Percentiles rank a stretch among this genome's conserved stretches.
Conservation (phyloP, 2,329 filamentous ascomycete genomes). For the Fusarium acutatum region DNA sequence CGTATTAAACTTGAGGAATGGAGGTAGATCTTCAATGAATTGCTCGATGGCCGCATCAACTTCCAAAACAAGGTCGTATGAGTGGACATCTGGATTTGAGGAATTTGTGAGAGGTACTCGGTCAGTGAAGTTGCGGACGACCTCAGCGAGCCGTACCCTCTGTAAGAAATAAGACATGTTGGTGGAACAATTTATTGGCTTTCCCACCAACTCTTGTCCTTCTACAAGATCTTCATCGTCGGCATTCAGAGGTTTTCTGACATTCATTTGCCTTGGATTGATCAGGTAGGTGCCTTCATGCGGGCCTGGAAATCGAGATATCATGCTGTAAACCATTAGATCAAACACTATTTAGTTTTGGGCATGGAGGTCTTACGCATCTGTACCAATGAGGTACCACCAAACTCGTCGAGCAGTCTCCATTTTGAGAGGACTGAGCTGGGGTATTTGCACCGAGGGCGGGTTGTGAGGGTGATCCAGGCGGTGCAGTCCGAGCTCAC, state of each 20-base stretch:
- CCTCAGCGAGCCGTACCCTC: slow-evolving; percentile 49
- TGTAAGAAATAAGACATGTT: slow-evolving; percentile 50
- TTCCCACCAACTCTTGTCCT: slow-evolving; percentile 40
- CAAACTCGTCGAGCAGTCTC: slow-evolving; percentile 54
- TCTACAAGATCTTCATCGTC: slow-evolving; percentile 50
- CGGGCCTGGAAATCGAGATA: slow-evolving; percentile 48
- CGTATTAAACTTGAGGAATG: slow-evolving; percentile 41
- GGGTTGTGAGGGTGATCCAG: slow-evolving; percentile 46
- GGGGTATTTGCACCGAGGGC: slow-evolving; percentile 29
- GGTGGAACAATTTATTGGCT: slow-evolving; percentile 45
- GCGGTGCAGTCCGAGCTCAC: slow-evolving; percentile 49
- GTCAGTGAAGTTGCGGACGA: slow-evolving; percentile 49
- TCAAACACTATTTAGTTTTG: too few relatives aligned
- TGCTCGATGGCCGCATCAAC: slow-evolving; percentile 44
- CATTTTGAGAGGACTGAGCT: slow-evolving; percentile 36
- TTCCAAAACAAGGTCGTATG: slow-evolving; percentile 45
- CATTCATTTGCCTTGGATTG: slow-evolving; percentile 51
- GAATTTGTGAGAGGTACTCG: slow-evolving; percentile 37
- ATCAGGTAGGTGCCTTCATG: slow-evolving; percentile 49
- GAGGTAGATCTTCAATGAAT: slow-evolving; percentile 42
- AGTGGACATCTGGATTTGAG: slow-evolving; percentile 42
- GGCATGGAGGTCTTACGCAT: slow-evolving; percentile 46
- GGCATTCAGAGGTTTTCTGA: slow-evolving; percentile 50
- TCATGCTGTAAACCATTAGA: slow-evolving; percentile 43
- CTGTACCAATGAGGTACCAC: slow-evolving; percentile 54